These are phyloP conservation scores for Myxozyma geophila DNA, from an alignment of 805 yeast species.

Conservation along the genomic window DNA sequence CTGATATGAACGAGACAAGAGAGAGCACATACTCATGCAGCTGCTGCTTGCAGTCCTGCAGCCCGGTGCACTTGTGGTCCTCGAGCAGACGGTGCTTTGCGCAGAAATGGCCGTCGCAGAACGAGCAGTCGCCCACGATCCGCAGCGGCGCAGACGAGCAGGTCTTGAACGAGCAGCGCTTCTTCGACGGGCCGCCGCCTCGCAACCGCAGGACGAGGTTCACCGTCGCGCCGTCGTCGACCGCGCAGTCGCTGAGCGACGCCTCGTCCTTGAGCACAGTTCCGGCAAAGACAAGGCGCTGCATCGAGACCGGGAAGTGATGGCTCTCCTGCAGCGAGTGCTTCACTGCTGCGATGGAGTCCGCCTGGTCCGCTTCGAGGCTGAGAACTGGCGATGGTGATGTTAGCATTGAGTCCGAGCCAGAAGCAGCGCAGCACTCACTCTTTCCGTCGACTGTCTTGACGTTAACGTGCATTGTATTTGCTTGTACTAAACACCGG, in stretches of 20 bases:
- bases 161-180: conserved; percentile 54
- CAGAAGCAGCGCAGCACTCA: conserved; percentile 12
- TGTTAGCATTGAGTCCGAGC: neutral
- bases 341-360: conserved; percentile 28
- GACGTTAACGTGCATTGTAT: conserved; percentile 27
- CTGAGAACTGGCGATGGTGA: conserved; percentile 13
- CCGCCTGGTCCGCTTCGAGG: conserved; percentile 21
- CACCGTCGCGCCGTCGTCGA: conserved; percentile 81
- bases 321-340: conserved; percentile 17
- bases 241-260: conserved; percentile 83
- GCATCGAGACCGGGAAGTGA: conserved; percentile 31
- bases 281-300: conserved; percentile 71
- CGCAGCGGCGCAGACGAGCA: conserved; percentile 70
- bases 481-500: neutral
- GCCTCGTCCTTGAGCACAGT: conserved; percentile 85
- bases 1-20: neutral
- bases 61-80: conserved; percentile 78
- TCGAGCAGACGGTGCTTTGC: conserved; percentile 85
- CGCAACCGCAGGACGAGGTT: conserved; percentile 88
- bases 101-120: conserved; percentile 84
- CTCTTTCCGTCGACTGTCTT: conserved; percentile 36
- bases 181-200: conserved; percentile 78
- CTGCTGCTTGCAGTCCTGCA: conserved; percentile 77
- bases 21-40: conserved; percentile 59
- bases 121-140: conserved; percentile 79